Conservation (phyloP, 306 rosid genomes). For the Rubus idaeus region DNA sequence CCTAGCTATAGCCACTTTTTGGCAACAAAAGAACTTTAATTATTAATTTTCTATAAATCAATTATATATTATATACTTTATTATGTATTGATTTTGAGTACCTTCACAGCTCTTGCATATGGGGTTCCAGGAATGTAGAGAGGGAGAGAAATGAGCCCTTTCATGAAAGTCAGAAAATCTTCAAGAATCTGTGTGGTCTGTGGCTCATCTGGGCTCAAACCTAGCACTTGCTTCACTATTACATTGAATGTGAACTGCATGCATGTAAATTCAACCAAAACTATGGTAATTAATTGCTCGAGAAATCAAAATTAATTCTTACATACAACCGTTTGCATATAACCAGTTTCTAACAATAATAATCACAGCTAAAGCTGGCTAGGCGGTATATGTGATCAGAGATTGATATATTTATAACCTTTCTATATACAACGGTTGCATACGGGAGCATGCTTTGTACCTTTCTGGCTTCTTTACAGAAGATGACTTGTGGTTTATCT, state of each 20-base stretch:
- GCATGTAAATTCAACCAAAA: slow-evolving; percentile 3
- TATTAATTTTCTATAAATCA: not conserved
- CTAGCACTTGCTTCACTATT: slow-evolving; percentile 40
- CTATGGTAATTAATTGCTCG: not conserved
- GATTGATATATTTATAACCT: too few relatives aligned
- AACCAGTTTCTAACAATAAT: too few relatives aligned
- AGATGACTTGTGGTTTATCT: slow-evolving; percentile 26
- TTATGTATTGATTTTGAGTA: slow-evolving; percentile 4
- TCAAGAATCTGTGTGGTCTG: slow-evolving; percentile 29
- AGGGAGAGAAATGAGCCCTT: slow-evolving; percentile 37
- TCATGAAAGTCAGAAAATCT: slow-evolving; percentile 40
- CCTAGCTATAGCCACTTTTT: slow-evolving; percentile 8
- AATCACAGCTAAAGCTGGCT: too few relatives aligned
- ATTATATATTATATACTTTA: not conserved
- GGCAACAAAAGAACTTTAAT: not conserved
- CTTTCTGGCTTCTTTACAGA: slow-evolving; percentile 42
- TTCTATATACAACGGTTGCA: too few relatives aligned
- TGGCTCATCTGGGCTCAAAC: slow-evolving; percentile 34
- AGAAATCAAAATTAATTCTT: not conserved
- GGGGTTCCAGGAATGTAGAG: slow-evolving; percentile 39
- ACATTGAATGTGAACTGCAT: slow-evolving; percentile 41
- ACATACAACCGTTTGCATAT: not conserved
- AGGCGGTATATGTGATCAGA: too few relatives aligned
- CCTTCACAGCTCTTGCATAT: slow-evolving; percentile 40
- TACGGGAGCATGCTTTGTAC: not conserved